These are phyloP conservation scores for Phaeosphaeria sp. DNA, from an alignment of 2,329 filamentous ascomycete genomes.

Conservation along the genomic window DNA sequence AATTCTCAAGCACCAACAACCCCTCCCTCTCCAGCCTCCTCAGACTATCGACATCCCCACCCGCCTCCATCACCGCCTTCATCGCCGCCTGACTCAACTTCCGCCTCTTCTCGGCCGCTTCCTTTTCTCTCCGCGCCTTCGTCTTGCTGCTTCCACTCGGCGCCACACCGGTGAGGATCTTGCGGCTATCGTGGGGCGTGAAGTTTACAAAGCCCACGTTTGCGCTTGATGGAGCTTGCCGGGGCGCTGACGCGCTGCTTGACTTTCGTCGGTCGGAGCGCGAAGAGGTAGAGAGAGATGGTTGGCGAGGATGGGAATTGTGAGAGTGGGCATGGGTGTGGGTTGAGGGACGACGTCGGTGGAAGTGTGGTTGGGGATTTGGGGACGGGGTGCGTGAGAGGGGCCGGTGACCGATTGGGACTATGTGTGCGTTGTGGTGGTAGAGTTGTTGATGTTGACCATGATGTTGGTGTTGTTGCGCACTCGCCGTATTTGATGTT, in stretches of 20 bases:
- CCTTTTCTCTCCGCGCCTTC: conserved; percentile 88
- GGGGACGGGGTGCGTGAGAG: conserved; percentile 33
- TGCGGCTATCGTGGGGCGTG: conserved; percentile 77
- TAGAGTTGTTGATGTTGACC: not conserved
- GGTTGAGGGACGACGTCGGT: conserved; percentile 28
- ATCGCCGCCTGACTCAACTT: conserved; percentile 72
- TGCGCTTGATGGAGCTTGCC: conserved; percentile 53
- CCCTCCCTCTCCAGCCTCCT: conserved; percentile 52
- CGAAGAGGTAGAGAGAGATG: conserved; percentile 5
- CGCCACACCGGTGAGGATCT: conserved; percentile 87
- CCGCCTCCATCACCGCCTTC: conserved; percentile 72
- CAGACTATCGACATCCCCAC: conserved; percentile 64
- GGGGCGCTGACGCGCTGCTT: conserved; percentile 29
- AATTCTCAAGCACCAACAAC: conserved; percentile 36
- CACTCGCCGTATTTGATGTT: not conserved
- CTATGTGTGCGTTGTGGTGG: conserved; percentile 15
- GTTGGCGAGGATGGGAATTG: not conserved
- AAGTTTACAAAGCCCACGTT: conserved; percentile 83
- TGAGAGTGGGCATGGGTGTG: conserved; percentile 5
- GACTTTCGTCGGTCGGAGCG: conserved; percentile 28
- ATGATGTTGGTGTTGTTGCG: conserved; percentile 2
- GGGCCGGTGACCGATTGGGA: conserved; percentile 27
- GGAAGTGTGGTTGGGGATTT: conserved; percentile 33
- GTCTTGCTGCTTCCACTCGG: conserved; percentile 92
- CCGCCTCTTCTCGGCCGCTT: conserved; percentile 78